A percentile compares a stretch with the other conserved stretches of the same genome.
Evolutionary conservation across 1,284 basidiomycete genomes (phyloP).

Genomic region (Mycena citricolor): DNA sequence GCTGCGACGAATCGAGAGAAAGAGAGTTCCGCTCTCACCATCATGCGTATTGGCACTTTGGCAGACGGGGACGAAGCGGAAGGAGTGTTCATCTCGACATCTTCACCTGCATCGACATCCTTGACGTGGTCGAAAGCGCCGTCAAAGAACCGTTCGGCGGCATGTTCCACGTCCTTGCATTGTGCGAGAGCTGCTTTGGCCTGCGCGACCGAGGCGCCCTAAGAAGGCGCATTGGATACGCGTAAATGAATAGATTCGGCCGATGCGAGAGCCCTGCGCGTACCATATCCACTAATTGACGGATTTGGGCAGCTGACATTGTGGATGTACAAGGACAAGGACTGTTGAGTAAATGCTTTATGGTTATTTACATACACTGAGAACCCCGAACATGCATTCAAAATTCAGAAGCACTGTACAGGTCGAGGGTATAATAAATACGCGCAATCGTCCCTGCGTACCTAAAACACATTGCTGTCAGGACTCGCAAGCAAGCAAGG

Average conservation of each 20-base stretch:
- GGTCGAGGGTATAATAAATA: slow-evolving; percentile 24
- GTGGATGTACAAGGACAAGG: too few relatives aligned
- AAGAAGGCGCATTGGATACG: slow-evolving; percentile 19
- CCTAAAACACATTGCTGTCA: slow-evolving; percentile 18
- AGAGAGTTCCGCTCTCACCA: slow-evolving; percentile 30
- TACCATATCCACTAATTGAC: slow-evolving; percentile 61
- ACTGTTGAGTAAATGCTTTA: too few relatives aligned
- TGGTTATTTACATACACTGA: too few relatives aligned
- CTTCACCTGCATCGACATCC: slow-evolving; percentile 49
- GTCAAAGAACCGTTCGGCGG: slow-evolving; percentile 82
- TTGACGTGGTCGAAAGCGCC: slow-evolving; percentile 75
- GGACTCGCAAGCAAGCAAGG: slow-evolving; percentile 20
- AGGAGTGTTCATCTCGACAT: slow-evolving; percentile 22
- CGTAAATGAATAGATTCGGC: slow-evolving; percentile 11
- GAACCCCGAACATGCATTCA: too few relatives aligned
- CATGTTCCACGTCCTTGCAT: slow-evolving; percentile 84
- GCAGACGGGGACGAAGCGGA: slow-evolving; percentile 22
- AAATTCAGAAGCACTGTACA: background rate
- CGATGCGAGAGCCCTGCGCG: background rate
- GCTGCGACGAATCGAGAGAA: background rate
- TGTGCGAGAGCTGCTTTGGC: slow-evolving; percentile 76
- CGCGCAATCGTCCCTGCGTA: slow-evolving; percentile 17
- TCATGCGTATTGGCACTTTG: slow-evolving; percentile 28
- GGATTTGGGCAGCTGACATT: too few relatives aligned
- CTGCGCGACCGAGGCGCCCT: slow-evolving; percentile 79